Evolutionary conservation across 2,329 filamentous ascomycete species (phyloP), one percentile per base, ranked within the genome.

Genomic region (Drechslerella dactyloides): DNA sequence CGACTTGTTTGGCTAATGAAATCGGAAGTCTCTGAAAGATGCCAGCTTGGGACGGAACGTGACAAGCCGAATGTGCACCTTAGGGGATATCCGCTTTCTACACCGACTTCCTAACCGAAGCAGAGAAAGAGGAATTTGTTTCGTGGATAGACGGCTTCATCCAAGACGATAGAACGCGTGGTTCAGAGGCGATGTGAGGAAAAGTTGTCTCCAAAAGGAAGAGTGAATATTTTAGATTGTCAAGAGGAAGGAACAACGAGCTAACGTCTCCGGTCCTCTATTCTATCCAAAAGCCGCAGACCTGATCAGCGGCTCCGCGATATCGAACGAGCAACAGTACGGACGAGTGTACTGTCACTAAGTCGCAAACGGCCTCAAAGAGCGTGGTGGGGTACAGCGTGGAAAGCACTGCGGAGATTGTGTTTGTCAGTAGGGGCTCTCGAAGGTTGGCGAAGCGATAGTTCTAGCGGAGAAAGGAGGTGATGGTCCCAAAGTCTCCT

Each of bases 221-320:
- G n/a, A 19, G 8, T 5, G 44, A 60, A 50, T 50, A 42, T 37
- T 69, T 54, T 30, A 56, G 55, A 73, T 33, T n/a, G n/a, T 33
- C 27, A 70, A 60, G 54, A 64, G 56, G 24, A 56, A 64, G 72
- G 66, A 74, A 65, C 24, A 74, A 74, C 72, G 72, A 74, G 54
- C 48, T 74, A 74, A 74, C 72, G 72, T 69, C 72, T 74, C 72
- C 70, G 53, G 42, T 46, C 13, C 54, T 65, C 55, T 62, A 65
- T 57, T 62, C 55, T 30, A 44, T 59, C 55, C 53, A 51, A 17
- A 56, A 56, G 48, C 27, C 35, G 51, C 37, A 52, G 42, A 48
- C 2, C 6, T 21, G 27, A 4, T 62, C 58, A 57, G 61, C 54
- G 35, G 35, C 54, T 56, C 55, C 56, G 59, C 50, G 56, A 19